Base-by-base conservation (phyloP, 1,284 basidiomycete genomes). In the Porodaedalea pini region DNA sequence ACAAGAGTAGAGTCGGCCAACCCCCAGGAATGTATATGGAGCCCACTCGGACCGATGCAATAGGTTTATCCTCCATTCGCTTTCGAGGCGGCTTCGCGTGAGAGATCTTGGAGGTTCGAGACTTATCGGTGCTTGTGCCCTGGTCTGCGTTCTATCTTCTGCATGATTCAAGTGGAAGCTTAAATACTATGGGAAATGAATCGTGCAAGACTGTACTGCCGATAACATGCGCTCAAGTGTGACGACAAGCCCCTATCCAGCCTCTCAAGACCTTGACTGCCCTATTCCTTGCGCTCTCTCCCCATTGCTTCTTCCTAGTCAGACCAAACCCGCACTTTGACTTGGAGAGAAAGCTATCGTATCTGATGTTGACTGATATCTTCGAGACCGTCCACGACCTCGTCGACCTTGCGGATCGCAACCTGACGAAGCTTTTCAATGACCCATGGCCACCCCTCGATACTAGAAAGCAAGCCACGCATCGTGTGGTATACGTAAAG, bases 311-410 rank as follows among this genome's bases (percentile, higher is more conserved):
- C 21, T 31, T 47, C n/a, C n/a, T 29, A 15, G 7, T 47, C 45
- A 13, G 23, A 13, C 13, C 7, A 6, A 34, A 10, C 13, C 31
- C 6, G 25, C 45, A 13, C 10, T 23, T 25, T 29, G 11, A 23
- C 25, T n/a, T 3, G n/a, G n/a, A n/a, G n/a, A n/a, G 25, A 10
- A 3, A 15, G 15, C 15, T 31, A 27, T 29, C 23, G 25, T 23
- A 47, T 4, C 27, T 13, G 8, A 51, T 51, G 56, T 19, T 50
- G 10, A 27, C 29, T 25, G 49, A 57, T 3, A 41, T 57, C 13
- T 17, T 48, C 25, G 56, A 57, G n/a, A 29, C 48, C n/a, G 4
- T 57, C 29, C 34, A 29, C 6, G 56, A 57, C 27, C 32, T 57
- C 25, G 37, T 51, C 17, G 27, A 50, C n/a, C 27, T 45, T 34